These are phyloP conservation scores for Tieghemostelium lacteum DNA, from an alignment of 78 protist genomes.

Conservation along the genomic window DNA sequence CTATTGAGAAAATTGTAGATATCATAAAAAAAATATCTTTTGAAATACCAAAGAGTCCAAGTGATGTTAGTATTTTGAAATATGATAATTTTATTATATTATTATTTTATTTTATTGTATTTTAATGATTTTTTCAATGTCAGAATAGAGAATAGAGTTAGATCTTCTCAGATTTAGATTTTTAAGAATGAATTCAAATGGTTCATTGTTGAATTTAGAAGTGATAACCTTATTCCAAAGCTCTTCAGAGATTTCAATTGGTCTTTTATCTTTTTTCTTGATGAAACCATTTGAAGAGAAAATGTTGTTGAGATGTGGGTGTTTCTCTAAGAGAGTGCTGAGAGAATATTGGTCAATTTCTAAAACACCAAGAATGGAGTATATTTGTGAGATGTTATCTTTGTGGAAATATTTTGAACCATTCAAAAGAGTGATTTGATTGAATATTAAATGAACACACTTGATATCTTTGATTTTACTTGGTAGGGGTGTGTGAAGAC, in stretches of 20 bases:
- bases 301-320: too few relatives aligned
- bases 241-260: too few relatives aligned
- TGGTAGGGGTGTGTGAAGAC: constrained; percentile 2
- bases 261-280: too few relatives aligned
- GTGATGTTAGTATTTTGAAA: too few relatives aligned
- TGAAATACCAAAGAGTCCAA: constrained; percentile 50
- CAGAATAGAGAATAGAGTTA: too few relatives aligned
- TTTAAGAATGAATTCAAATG: too few relatives aligned
- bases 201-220: too few relatives aligned
- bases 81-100: too few relatives aligned
- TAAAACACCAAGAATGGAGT: neutral
- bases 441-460: neutral
- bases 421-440: neutral
- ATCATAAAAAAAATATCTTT: constrained; percentile 32
- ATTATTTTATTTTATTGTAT: too few relatives aligned
- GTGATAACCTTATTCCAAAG: too few relatives aligned
- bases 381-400: neutral
- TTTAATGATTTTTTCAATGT: neutral
- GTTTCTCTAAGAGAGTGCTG: neutral
- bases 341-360: neutral
- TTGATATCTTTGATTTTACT: neutral
- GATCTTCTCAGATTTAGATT: too few relatives aligned
- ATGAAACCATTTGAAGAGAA: too few relatives aligned
- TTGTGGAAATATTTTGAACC: neutral
- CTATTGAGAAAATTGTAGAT: constrained; percentile 19